Evolutionary conservation across 2,329 filamentous ascomycete genomes (phyloP), one percentile per base, ranked within the genome.

Genomic region (Sphaerulina musiva): DNA sequence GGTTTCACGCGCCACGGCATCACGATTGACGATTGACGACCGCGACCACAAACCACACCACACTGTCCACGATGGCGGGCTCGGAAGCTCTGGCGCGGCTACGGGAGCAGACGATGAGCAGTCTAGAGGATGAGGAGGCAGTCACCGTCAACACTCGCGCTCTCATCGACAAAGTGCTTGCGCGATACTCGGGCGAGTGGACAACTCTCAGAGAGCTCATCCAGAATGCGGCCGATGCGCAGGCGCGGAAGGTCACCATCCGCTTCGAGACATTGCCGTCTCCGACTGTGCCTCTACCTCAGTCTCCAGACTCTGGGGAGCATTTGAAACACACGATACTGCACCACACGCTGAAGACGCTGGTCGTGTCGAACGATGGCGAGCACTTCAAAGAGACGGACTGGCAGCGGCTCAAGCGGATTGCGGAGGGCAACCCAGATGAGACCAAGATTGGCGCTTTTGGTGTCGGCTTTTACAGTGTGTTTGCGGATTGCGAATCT

Each of bases 381-480:
- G 81, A 89, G 60, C 80, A 89, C 0, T 98, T 98, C 67, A 86
- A 83, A 48, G 81, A 86, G 64, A 95, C 90, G 14, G 93, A 98
- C 72, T 98, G 93, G 93, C 84, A 84, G 44, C 82, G 93, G 51
- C 70, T 98, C 60, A 97, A 97, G 77, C 84, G 92, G 57, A 98
- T 98, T 59, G 95, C 93, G n/a, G 93, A 98, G 70, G 95, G 93
- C 45, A 98, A 98, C 67, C 93, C 93, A 0, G 93, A 98, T 70
- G 93, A 98, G 74, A 97, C 91, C 45, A 98, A 98, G 76, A 98
- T 98, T 65, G 93, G 93, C 51, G 95, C 93, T 3, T 98, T 98
- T 69, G 93, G 93, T 62, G 93, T 98, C 32, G 93, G 93, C 2
- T 98, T 98, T 74, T 98, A 98, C 78, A 95, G 89, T 69, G 92